Evolutionary conservation across 805 yeast genomes (phyloP).

Genomic region (Geotrichum ghanense): DNA sequence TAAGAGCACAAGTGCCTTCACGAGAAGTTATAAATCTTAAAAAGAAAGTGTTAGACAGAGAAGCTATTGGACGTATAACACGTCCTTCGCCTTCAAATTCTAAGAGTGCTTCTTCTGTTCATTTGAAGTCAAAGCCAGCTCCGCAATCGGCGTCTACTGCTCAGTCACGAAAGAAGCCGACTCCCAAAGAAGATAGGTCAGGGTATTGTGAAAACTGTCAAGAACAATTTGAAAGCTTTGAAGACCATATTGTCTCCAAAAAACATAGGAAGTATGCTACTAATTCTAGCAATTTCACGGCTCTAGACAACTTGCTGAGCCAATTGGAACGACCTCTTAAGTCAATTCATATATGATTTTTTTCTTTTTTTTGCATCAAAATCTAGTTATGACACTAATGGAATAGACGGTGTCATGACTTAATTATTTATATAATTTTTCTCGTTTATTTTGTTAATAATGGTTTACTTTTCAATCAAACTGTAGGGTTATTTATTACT

Average conservation of each 20-base stretch:
- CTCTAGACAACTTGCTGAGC: conserved; percentile 6
- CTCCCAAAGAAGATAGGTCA: conserved; percentile 6
- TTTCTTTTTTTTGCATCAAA: too few species aligned
- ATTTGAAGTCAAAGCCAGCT: too few species aligned
- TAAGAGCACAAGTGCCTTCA: conserved; percentile 23
- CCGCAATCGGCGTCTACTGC: background rate
- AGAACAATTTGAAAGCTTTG: conserved; percentile 8
- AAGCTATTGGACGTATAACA: background rate
- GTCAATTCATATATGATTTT: too few species aligned
- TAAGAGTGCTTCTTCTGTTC: too few species aligned
- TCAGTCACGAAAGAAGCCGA: background rate
- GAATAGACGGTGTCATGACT: too few species aligned
- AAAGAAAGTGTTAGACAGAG: conserved; percentile 24
- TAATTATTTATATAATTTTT: too few species aligned
- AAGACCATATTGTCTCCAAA: conserved; percentile 6
- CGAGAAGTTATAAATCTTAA: conserved; percentile 33
- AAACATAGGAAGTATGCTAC: conserved; percentile 8
- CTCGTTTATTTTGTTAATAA: too few species aligned
- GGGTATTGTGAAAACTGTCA: conserved; percentile 10
- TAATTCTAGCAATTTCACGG: conserved; percentile 7
- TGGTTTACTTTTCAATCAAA: too few species aligned
- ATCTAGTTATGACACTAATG: too few species aligned
- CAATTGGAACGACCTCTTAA: conserved; percentile 2
- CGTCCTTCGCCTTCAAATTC: background rate
- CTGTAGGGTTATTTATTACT: too few species aligned